phyloP scores from a whole-genome alignment of 208 protist genomes.

The Leishmania turanica region DNA sequence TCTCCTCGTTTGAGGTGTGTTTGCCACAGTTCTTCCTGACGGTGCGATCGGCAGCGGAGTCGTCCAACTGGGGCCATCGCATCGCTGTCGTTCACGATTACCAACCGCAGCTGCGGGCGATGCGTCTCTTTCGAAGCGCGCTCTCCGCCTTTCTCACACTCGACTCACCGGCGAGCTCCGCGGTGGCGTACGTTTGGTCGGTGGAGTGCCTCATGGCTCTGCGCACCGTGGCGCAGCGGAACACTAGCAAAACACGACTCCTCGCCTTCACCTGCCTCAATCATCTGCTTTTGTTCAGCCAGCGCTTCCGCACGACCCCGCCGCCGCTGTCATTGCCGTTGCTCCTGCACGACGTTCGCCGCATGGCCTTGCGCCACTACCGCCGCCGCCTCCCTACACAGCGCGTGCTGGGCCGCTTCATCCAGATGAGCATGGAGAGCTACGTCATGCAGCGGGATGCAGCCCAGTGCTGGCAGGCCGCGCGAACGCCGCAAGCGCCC shows the following conservation, averaged over 20 bases:
- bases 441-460: conserved; percentile 72
- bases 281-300: conserved; percentile 61
- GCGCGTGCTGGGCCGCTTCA: conserved; percentile 58
- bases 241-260: conserved; percentile 77
- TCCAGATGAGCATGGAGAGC: conserved; percentile 72
- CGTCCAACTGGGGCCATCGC: conserved; percentile 86
- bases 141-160: conserved; percentile 45
- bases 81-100: conserved; percentile 73
- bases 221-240: conserved; percentile 39
- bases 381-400: conserved; percentile 38
- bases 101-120: conserved; percentile 59
- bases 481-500: neutral
- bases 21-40: conserved; percentile 72
- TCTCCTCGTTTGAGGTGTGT: conserved; percentile 49
- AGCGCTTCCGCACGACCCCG: conserved; percentile 40
- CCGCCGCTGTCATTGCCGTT: conserved; percentile 31
- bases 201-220: conserved; percentile 59
- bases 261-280: conserved; percentile 71
- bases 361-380: conserved; percentile 79
- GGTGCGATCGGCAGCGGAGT: conserved; percentile 55
- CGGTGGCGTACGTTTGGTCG: conserved; percentile 33
- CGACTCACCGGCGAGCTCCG: neutral
- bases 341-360: conserved; percentile 36
- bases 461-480: conserved; percentile 49
- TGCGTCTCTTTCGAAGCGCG: conserved; percentile 54